Conservation (phyloP, 2,329 filamentous ascomycete genomes). For the Pseudocercospora pini-densiflorae region DNA sequence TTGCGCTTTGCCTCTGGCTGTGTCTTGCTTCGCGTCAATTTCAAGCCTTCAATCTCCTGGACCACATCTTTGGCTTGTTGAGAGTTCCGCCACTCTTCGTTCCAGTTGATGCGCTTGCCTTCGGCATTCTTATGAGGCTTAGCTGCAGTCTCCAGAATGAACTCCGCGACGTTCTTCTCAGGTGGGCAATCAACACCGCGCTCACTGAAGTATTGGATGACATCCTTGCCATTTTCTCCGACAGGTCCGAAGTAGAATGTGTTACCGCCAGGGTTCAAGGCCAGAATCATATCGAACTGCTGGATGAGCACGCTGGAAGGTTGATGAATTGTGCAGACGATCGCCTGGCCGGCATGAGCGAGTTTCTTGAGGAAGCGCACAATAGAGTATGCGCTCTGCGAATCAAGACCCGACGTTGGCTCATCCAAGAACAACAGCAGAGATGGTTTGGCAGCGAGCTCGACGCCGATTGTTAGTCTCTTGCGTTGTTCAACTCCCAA, state of each 20-base stretch:
- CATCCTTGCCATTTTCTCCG: conserved; percentile 66
- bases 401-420: conserved; percentile 72
- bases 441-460: conserved; percentile 70
- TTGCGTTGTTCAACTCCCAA: conserved; percentile 73
- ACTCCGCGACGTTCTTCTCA: conserved; percentile 68
- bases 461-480: conserved; percentile 73
- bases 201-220: conserved; percentile 70
- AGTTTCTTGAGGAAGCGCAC: conserved; percentile 72
- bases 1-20: conserved; percentile 39
- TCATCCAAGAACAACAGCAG: conserved; percentile 74
- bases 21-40: conserved; percentile 59
- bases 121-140: conserved; percentile 59
- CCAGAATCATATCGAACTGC: conserved; percentile 75
- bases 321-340: conserved; percentile 76
- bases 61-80: conserved; percentile 63
- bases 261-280: conserved; percentile 70
- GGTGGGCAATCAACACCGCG: conserved; percentile 70
- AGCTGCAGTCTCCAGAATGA: conserved; percentile 68
- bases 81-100: conserved; percentile 73
- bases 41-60: conserved; percentile 69
- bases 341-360: conserved; percentile 68
- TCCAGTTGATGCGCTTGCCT: conserved; percentile 69
- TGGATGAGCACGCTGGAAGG: conserved; percentile 71
- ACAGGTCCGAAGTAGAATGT: conserved; percentile 76
- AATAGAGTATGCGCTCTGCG: conserved; percentile 70